Conservation (phyloP, 2,329 filamentous ascomycete species). For the Trichothecium sympodiale region DNA sequence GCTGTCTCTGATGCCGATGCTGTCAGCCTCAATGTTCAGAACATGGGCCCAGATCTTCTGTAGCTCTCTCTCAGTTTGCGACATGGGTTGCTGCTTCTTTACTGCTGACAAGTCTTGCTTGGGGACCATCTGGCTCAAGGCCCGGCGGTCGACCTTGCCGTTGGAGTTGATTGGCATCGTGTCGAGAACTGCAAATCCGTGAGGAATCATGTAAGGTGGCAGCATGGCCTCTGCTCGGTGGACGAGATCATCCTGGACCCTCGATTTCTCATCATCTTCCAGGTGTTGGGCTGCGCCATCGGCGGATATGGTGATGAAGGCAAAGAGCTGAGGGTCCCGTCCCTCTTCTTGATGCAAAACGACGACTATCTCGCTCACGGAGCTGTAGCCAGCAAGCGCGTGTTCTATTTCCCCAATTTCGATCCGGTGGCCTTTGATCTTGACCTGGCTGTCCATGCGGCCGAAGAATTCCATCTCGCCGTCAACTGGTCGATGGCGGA, state of each 20-base stretch:
- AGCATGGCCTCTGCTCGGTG: constrained; percentile 1
- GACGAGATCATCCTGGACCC: too few relatives aligned
- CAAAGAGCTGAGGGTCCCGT: constrained; percentile 4
- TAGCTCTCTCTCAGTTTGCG: constrained; percentile 3
- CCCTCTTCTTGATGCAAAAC: constrained; percentile 4
- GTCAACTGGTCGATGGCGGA: constrained; percentile 11
- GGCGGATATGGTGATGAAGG: constrained; percentile 4
- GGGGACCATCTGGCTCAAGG: constrained; percentile 1
- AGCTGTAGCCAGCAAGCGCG: constrained; percentile 5
- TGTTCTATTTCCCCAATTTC: constrained; percentile 17
- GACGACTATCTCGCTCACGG: constrained; percentile 9
- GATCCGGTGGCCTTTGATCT: constrained; percentile 18
- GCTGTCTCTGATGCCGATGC: constrained; percentile 17
- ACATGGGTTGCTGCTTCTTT: too few relatives aligned
- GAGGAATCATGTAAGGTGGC: constrained; percentile 10
- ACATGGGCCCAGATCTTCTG: constrained; percentile 16
- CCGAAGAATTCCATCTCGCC: constrained; percentile 15
- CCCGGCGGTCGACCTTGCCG: constrained; percentile 9
- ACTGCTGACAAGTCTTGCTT: too few relatives aligned
- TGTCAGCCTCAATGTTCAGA: constrained; percentile 15
- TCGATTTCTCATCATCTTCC: too few relatives aligned
- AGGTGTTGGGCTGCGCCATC: too few relatives aligned
- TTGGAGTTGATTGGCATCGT: constrained; percentile 8
- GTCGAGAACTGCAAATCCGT: constrained; percentile 4
- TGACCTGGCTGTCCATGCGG: constrained; percentile 16